phyloP scores from a whole-genome alignment of 2,329 filamentous ascomycete genomes.

The Ceratocystis cubensis region DNA sequence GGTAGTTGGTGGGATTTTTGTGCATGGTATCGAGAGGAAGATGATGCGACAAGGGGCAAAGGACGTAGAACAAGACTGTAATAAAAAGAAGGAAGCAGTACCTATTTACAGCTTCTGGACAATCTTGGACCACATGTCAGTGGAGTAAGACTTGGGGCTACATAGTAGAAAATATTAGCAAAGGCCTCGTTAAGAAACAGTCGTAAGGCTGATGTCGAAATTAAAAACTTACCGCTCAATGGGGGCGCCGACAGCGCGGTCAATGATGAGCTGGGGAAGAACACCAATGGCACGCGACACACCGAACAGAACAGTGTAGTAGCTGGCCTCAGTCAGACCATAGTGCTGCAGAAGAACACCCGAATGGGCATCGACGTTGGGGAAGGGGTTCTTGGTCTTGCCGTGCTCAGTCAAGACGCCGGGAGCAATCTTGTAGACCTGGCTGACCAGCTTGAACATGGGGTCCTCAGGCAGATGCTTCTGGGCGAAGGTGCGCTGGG shows the following conservation, averaged over 20 bases:
- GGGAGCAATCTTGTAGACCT: constrained; percentile 99
- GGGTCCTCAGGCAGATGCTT: constrained; percentile 89
- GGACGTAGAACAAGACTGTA: constrained; percentile 6
- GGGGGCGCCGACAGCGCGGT: constrained; percentile 89
- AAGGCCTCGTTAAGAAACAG: background rate
- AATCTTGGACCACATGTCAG: constrained; percentile 90
- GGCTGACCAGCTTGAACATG: constrained; percentile 99
- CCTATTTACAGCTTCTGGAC: constrained; percentile 70
- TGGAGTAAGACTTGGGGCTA: constrained; percentile 91
- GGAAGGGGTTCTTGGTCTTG: constrained; percentile 99
- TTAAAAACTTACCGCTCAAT: constrained; percentile 58
- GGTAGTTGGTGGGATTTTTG: constrained; percentile 3
- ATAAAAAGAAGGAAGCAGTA: background rate
- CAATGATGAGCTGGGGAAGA: constrained; percentile 97
- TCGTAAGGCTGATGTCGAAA: background rate
- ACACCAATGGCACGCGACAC: constrained; percentile 97
- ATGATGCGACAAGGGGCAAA: constrained; percentile 5
- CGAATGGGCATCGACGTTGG: constrained; percentile 97
- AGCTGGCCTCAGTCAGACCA: constrained; percentile 95
- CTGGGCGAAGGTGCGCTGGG: constrained; percentile 92
- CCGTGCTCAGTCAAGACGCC: constrained; percentile 97
- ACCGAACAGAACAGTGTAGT: constrained; percentile 99
- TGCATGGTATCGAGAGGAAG: constrained; percentile 11
- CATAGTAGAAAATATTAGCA: constrained; percentile 21
- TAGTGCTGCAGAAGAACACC: constrained; percentile 99